phyloP scores from a whole-genome alignment of 1,284 basidiomycete genomes.

The Amylostereum areolatum region DNA sequence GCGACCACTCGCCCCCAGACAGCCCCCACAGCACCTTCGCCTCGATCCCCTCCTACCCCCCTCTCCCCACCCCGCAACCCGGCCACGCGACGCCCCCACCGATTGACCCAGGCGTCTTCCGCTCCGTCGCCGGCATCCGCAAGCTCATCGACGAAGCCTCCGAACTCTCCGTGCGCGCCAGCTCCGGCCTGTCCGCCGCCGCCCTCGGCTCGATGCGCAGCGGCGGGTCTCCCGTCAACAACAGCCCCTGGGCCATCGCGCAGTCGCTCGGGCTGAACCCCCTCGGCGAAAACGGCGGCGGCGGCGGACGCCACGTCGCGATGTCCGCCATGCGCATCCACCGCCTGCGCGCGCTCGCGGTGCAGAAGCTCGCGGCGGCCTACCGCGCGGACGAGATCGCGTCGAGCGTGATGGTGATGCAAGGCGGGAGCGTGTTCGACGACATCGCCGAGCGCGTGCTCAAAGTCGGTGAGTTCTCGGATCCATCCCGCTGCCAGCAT shows the following conservation, averaged over 20 bases:
- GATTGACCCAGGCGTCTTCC: slow-evolving; percentile 79
- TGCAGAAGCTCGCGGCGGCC: slow-evolving; percentile 76
- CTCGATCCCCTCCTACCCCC: slow-evolving; percentile 29
- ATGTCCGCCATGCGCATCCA: slow-evolving; percentile 81
- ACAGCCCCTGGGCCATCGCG: slow-evolving; percentile 50
- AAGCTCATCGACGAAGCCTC: slow-evolving; percentile 79
- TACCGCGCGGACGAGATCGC: slow-evolving; percentile 82
- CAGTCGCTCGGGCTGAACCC: slow-evolving; percentile 57
- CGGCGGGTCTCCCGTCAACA: slow-evolving; percentile 22
- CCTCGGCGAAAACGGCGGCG: slow-evolving; percentile 33
- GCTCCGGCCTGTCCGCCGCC: slow-evolving; percentile 68
- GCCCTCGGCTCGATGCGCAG: slow-evolving; percentile 60
- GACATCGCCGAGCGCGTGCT: slow-evolving; percentile 79
- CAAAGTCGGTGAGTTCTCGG: slow-evolving; percentile 57
- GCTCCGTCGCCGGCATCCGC: slow-evolving; percentile 64
- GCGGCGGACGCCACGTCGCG: slow-evolving; percentile 60
- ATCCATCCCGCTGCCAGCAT: no score
- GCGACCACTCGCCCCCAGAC: slow-evolving; percentile 49
- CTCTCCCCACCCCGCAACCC: slow-evolving; percentile 44
- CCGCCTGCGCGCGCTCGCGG: slow-evolving; percentile 66
- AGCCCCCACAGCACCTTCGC: slow-evolving; percentile 38
- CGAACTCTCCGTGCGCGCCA: slow-evolving; percentile 74
- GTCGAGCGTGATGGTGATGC: slow-evolving; percentile 86
- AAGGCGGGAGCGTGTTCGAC: slow-evolving; percentile 81
- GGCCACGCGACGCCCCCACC: slow-evolving; percentile 73